Evolutionary conservation across 2,329 filamentous ascomycete genomes (phyloP).

Genomic region (Dactylellina haptotyla): DNA sequence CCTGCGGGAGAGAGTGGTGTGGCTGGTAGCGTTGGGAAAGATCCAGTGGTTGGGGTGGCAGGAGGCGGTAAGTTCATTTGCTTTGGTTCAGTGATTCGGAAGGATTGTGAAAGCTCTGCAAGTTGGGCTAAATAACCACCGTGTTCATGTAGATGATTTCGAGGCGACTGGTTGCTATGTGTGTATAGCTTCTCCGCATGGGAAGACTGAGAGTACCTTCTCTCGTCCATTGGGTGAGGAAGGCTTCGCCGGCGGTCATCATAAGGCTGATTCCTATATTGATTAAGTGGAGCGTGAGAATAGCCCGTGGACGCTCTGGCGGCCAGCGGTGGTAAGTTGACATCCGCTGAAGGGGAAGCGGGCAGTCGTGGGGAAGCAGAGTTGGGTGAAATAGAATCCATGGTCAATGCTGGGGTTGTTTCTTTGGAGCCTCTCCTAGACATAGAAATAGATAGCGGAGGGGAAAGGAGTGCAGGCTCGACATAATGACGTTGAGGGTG

Average conservation of each 20-base stretch:
- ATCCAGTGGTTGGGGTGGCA: constrained; percentile 25
- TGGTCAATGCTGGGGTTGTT: constrained; percentile 74
- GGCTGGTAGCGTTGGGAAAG: constrained; percentile 39
- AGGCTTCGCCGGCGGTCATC: constrained; percentile 51
- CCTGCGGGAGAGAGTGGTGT: constrained; percentile 41
- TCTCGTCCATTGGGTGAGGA: constrained; percentile 48
- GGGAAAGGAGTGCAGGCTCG: constrained; percentile 68
- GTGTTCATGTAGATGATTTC: constrained; percentile 50
- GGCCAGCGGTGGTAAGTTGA: constrained; percentile 56
- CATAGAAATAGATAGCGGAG: constrained; percentile 72
- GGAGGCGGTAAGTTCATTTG: constrained; percentile 23
- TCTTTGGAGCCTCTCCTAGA: constrained; percentile 70
- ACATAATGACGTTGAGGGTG: constrained; percentile 59
- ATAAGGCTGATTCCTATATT: constrained; percentile 39
- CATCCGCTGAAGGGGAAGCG: constrained; percentile 58
- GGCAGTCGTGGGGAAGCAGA: constrained; percentile 68
- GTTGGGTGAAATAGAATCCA: constrained; percentile 73
- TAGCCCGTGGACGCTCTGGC: constrained; percentile 49
- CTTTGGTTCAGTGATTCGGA: constrained; percentile 39
- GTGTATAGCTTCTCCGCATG: constrained; percentile 21
- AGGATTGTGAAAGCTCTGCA: constrained; percentile 46
- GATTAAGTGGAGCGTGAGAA: constrained; percentile 51
- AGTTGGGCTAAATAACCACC: constrained; percentile 52
- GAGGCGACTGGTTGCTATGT: constrained; percentile 16
- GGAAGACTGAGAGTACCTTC: constrained; percentile 40